Evolutionary conservation across 2,329 filamentous ascomycete species (phyloP).

Genomic region (Sporothrix protearum): DNA sequence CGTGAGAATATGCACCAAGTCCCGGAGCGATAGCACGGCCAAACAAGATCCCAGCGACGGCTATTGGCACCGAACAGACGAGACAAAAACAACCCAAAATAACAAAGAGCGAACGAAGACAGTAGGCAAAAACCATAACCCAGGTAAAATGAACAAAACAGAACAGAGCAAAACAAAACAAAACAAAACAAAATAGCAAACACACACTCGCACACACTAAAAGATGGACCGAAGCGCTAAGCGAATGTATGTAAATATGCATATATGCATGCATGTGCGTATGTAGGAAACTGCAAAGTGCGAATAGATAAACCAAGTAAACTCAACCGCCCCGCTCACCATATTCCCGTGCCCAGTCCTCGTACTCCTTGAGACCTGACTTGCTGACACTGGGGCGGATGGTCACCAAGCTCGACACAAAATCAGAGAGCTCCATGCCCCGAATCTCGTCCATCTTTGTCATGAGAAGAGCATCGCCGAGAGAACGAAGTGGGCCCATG

Average conservation of each 20-base stretch:
- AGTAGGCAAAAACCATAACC: neutral
- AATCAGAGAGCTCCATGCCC: slow-evolving; percentile 78
- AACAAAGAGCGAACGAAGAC: neutral
- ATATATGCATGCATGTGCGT: no score
- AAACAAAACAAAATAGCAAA: no score
- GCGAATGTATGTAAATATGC: neutral
- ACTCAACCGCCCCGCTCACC: slow-evolving; percentile 78
- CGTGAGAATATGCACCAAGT: neutral
- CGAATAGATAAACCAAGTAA: neutral
- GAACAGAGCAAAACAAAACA: neutral
- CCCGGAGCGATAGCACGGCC: neutral
- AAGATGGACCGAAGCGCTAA: neutral
- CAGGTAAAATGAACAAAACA: neutral
- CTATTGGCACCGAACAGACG: neutral
- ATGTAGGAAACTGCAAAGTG: neutral
- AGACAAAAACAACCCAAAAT: neutral
- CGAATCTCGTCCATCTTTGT: slow-evolving; percentile 95
- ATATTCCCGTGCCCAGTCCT: slow-evolving; percentile 91
- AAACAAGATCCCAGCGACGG: neutral
- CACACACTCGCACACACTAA: no score
- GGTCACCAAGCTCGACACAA: slow-evolving; percentile 74
- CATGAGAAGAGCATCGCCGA: slow-evolving; percentile 83
- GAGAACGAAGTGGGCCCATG: slow-evolving; percentile 87
- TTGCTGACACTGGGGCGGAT: slow-evolving; percentile 89
- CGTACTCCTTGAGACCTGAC: slow-evolving; percentile 79